A percentile compares a stretch with the other conserved stretches of the same genome.
Conservation (phyloP, 164 flowering plant genomes). For the Cinnamomum chago region DNA sequence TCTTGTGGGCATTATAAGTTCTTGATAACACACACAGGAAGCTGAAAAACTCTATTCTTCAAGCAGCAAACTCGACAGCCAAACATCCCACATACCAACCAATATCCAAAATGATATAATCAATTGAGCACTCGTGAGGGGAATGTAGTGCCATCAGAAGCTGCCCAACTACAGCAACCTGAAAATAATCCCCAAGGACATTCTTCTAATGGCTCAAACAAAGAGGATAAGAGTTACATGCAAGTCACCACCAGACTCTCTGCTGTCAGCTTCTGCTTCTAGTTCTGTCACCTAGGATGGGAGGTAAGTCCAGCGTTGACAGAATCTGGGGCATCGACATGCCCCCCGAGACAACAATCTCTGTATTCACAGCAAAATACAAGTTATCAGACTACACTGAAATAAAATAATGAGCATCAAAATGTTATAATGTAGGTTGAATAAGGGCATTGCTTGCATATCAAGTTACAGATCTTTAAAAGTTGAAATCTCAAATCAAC, state of each 20-base stretch:
- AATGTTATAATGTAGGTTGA: neutral
- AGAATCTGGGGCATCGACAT: conserved; percentile 82
- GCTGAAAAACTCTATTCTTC: neutral
- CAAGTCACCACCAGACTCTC: conserved; percentile 12
- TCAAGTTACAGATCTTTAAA: no score
- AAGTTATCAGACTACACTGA: neutral
- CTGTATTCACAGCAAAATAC: conserved; percentile 29
- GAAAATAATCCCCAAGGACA: neutral
- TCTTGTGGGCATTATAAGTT: neutral
- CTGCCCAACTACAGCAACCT: conserved; percentile 2
- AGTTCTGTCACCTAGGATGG: conserved; percentile 39
- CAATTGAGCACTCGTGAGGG: neutral
- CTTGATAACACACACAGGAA: neutral
- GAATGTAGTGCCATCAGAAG: neutral
- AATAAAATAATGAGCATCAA: neutral
- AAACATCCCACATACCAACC: no score
- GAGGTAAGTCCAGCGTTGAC: conserved; percentile 43
- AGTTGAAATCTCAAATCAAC: no score
- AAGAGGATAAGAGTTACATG: neutral
- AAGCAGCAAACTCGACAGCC: neutral
- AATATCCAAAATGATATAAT: no score
- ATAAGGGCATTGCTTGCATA: neutral
- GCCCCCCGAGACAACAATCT: conserved; percentile 76
- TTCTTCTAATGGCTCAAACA: neutral
- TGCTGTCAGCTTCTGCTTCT: conserved; percentile 36